Evolutionary conservation across 768 basidiomycete species (phyloP).

Genomic region (Lentinula guzmanii): DNA sequence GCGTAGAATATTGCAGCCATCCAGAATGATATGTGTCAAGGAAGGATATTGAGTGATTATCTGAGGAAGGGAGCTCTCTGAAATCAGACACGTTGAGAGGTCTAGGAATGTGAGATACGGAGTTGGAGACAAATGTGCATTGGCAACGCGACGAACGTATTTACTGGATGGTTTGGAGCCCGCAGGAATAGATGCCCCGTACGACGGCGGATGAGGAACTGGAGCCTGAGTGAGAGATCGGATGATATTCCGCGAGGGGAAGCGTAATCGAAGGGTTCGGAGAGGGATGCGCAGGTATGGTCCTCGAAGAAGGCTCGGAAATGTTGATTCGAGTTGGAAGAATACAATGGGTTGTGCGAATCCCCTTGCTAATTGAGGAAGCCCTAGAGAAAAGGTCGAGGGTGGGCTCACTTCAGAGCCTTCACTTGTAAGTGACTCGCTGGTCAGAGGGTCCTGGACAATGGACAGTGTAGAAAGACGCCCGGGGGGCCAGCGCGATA

Average conservation of each 20-base stretch:
- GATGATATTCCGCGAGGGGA: conserved; percentile 61
- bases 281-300: conserved; percentile 44
- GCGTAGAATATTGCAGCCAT: conserved; percentile 54
- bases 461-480: conserved; percentile 47
- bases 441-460: conserved; percentile 51
- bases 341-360: conserved; percentile 91
- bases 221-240: conserved; percentile 27
- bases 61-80: conserved; percentile 45
- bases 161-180: not conserved
- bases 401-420: conserved; percentile 17
- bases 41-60: conserved; percentile 43
- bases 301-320: conserved; percentile 38
- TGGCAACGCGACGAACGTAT: not conserved
- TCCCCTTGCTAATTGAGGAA: conserved; percentile 8
- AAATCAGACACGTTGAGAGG: conserved; percentile 63
- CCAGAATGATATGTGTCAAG: conserved; percentile 65
- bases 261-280: conserved; percentile 57
- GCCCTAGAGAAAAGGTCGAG: not conserved
- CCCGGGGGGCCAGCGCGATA: conserved; percentile 57
- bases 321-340: conserved; percentile 55
- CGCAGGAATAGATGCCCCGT: not conserved
- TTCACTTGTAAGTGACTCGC: not conserved
- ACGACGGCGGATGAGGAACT: conserved; percentile 13
- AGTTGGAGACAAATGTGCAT: conserved; percentile 2
- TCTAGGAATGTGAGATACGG: conserved; percentile 61